Evolutionary conservation across 257 asterid genomes (phyloP), one percentile per base, ranked within the genome.

Genomic region (Misopates orontium): DNA sequence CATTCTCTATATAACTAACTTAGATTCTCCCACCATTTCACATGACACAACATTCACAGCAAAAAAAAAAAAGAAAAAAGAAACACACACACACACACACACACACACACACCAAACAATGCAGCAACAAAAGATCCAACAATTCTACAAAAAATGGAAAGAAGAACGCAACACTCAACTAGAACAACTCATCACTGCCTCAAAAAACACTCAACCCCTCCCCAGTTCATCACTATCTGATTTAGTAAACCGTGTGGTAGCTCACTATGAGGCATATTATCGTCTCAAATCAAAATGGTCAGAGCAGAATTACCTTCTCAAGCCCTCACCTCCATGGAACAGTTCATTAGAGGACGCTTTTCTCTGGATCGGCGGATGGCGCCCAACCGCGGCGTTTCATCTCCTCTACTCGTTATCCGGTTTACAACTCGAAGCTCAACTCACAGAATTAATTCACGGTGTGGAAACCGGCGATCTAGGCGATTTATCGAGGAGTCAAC

Each of bases 261-360:
- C 60, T 12, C 88, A 74, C 16, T 77, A 82, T 0, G 85, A 82
- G 56, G 64, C 66, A 10, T 82, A 79, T 42, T 79, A 79, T 21
- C 58, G 10, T 13, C 71, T 56, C 5, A 82, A 79, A 58, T 60
- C 75, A 3, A 48, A 15, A 12, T 72, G 58, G 56, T 76, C 72
- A 0, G 28, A 17, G 8, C 20, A 28, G 5, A 64, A 79, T 23
- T 23, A 64, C 1, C 16, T 77, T 12, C 48, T 67, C 6, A 65
- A 77, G 70, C 48, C 77, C 0, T 44, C 60, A n/a, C 85, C 88
- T 0, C 22, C 85, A 0, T 82, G 88, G 85, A 72, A 65, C 8
- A 79, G 10, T 10, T 36, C 42, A 5, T 18, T 45, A 0, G 51
- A 45, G 18, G 51, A 45, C 19, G 18, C 51, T 4, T 45, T 45